Base-by-base conservation (phyloP, 2,329 filamentous ascomycete species). In the Graphilbum sp. region DNA sequence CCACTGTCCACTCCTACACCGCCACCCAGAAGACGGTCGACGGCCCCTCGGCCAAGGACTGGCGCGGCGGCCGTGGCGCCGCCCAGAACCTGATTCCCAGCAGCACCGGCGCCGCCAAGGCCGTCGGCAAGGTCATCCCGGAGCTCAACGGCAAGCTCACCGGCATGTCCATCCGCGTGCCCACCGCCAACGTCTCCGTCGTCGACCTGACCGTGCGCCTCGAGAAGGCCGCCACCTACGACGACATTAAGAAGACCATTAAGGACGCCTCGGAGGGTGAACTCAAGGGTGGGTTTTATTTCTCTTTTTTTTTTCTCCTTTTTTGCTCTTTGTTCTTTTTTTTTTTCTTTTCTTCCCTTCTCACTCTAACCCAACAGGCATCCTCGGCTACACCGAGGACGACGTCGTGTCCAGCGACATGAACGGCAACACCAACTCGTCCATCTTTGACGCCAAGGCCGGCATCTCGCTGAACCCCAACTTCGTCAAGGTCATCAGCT, bases 1-100 rank as follows among this genome's bases (percentile, higher is more conserved):
- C 90, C 68, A 98, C 90, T 52, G 77, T 96, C 64, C 90, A 98
- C 81, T 95, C 90, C 56, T 96, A 96, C 81, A 96, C 90, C 55
- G 90, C 90, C 57, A 96, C 90, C 63, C 90, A 96, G 75, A 95
- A 95, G 84, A 94, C 87, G 56, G 90, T 96, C 56, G 90, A 98
- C 58, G 90, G 86, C 60, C 90, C 90, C 59, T 96, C 90, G 49
- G 72, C 69, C 64, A 98, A 98, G 83, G 90, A 96, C 74, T 98
- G 88, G 88, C 82, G 88, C 69, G 90, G 90, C 77, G 90, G 90
- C 64, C 90, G 90, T 70, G 87, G 84, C 54, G 90, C 90, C 68
- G 90, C 90, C 59, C 83, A 93, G 75, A 96, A 98, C 81, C 96
- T 96, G 75, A 96, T 98, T 59, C 90, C 90, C 66, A 85, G 78